Percentiles rank a stretch among this genome's conserved stretches.
Conservation (phyloP, 306 rosid species). For the Vigna unguiculata region DNA sequence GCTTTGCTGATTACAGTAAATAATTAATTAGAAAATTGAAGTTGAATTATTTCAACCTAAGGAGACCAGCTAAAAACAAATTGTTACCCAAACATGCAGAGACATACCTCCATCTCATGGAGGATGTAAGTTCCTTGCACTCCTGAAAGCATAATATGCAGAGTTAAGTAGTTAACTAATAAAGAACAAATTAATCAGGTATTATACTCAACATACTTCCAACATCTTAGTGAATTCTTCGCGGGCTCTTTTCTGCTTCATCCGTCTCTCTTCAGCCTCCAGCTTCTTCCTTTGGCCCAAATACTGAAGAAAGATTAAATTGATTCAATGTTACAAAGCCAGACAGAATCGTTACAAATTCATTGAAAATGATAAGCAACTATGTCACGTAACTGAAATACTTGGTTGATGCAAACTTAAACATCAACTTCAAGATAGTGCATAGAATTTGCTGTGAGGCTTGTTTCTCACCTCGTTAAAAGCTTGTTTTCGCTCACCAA, state of each 20-base stretch:
- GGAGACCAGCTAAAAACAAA: slow-evolving; percentile 31
- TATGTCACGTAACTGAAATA: slow-evolving; percentile 19
- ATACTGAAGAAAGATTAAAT: slow-evolving; percentile 65
- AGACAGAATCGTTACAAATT: not conserved
- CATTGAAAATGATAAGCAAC: slow-evolving; percentile 30
- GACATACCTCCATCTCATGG: slow-evolving; percentile 89
- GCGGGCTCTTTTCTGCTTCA: slow-evolving; percentile 92
- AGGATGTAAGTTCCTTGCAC: slow-evolving; percentile 89
- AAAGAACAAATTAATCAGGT: slow-evolving; percentile 34
- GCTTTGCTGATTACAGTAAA: slow-evolving; percentile 85
- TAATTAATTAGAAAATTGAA: slow-evolving; percentile 43
- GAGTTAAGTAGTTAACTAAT: slow-evolving; percentile 13
- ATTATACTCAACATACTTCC: slow-evolving; percentile 72
- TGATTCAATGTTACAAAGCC: slow-evolving; percentile 46
- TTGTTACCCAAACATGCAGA: slow-evolving; percentile 38
- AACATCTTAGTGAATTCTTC: slow-evolving; percentile 97
- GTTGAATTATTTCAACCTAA: slow-evolving; percentile 34
- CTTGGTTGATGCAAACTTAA: slow-evolving; percentile 28
- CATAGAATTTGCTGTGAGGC: slow-evolving; percentile 33
- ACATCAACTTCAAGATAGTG: not conserved
- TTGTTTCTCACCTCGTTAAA: slow-evolving; percentile 85
- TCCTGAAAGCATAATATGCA: slow-evolving; percentile 65
- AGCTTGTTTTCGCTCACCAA: slow-evolving; percentile 98
- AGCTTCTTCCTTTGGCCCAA: slow-evolving; percentile 96
- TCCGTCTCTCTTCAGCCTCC: slow-evolving; percentile 98